Percentiles rank a stretch among this genome's conserved stretches.
These are phyloP conservation scores for Coemansia sp. DNA, from an alignment of 192 early-diverging fungal genomes.

Conservation along the genomic window DNA sequence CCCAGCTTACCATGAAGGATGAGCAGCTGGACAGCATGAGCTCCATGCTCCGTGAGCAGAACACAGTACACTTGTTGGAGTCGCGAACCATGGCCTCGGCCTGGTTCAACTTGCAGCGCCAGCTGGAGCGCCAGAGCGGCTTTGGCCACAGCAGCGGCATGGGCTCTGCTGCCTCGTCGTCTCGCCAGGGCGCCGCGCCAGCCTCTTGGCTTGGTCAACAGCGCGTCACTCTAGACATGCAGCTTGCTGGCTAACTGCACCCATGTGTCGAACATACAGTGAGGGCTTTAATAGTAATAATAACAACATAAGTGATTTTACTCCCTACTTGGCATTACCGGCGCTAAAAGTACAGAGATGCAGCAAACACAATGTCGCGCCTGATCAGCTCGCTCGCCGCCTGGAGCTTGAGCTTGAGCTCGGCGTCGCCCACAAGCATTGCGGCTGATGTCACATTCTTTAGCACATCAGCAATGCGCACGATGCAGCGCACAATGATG, in stretches of 20 bases:
- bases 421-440: constrained; percentile 83
- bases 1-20: constrained; percentile 31
- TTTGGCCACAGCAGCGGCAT: constrained; percentile 41
- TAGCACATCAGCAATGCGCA: constrained; percentile 89
- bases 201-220: constrained; percentile 73
- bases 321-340: too few species aligned
- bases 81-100: constrained; percentile 80
- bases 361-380: constrained; percentile 96
- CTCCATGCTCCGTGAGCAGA: constrained; percentile 60
- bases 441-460: constrained; percentile 83
- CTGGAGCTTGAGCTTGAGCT: constrained; percentile 89
- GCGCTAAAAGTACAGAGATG: constrained; percentile 75
- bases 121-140: constrained; percentile 53
- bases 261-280: too few species aligned
- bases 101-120: constrained; percentile 60
- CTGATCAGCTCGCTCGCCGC: constrained; percentile 80
- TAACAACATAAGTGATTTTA: neutral
- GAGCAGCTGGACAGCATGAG: constrained; percentile 68
- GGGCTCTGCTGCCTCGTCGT: constrained; percentile 27
- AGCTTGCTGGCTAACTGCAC: constrained; percentile 49
- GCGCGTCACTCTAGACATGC: constrained; percentile 60
- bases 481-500: constrained; percentile 91
- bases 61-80: constrained; percentile 60
- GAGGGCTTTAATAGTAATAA: neutral
- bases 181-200: constrained; percentile 42